phyloP scores from a whole-genome alignment of 495 filamentous ascomycete genomes.

The Aspergillus avenaceus region DNA sequence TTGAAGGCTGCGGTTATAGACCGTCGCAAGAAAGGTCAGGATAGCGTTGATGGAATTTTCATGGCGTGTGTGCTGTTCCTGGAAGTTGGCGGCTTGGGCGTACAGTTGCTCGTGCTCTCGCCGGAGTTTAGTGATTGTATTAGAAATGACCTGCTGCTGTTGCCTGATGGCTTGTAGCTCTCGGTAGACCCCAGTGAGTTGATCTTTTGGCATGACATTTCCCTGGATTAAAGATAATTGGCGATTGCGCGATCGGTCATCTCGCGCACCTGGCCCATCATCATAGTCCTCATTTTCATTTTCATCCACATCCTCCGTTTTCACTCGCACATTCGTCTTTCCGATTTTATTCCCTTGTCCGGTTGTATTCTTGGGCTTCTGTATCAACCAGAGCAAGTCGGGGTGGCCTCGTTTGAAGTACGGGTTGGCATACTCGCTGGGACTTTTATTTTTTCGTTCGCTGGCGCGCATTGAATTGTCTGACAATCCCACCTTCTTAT shows the following conservation, averaged over 20 bases:
- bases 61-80: conserved; percentile 87
- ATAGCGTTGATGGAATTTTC: conserved; percentile 99
- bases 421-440: conserved; percentile 95
- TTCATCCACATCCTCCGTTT: conserved; percentile 65
- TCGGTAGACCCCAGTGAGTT: conserved; percentile 69
- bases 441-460: conserved; percentile 93
- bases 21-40: conserved; percentile 90
- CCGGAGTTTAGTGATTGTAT: conserved; percentile 69
- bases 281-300: conserved; percentile 70
- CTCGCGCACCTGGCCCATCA: conserved; percentile 31
- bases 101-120: conserved; percentile 86
- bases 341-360: conserved; percentile 45
- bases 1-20: conserved; percentile 79
- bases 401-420: conserved; percentile 93
- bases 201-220: conserved; percentile 62
- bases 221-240: conserved; percentile 42
- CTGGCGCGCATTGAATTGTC: conserved; percentile 98
- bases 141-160: conserved; percentile 79
- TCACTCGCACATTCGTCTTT: conserved; percentile 51
- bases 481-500: conserved; percentile 94
- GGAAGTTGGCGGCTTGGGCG: conserved; percentile 84
- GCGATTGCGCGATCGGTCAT: conserved; percentile 33
- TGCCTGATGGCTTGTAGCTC: conserved; percentile 78
- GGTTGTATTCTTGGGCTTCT: conserved; percentile 79
- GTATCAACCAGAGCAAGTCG: conserved; percentile 94